Base-by-base conservation (phyloP, 805 yeast genomes). In the Suhomyces tanzawaensis region DNA sequence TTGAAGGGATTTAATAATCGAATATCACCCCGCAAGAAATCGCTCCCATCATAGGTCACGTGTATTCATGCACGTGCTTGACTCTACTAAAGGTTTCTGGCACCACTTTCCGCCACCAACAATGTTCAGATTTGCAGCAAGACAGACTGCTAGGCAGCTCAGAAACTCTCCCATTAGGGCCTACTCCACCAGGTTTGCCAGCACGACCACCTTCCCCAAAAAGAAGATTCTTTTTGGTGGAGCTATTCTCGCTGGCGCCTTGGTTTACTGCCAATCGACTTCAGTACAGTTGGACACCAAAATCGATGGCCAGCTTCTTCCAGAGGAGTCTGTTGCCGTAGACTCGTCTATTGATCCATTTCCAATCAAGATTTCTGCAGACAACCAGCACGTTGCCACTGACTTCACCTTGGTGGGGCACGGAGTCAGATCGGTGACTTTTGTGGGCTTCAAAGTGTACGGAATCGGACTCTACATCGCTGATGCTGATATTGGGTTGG, bases 401-500 rank as follows among this genome's bases (percentile, higher is more conserved):
- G 55, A 65, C 3, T 85, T 71, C 55, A 64, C 74, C 16, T 58
- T 90, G 22, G 51, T 93, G 3, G 98, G 96, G 0, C 73, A 77
- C 40, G 98, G 99, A 1, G 76, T 81, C 2, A 72, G 98, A 53
- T 66, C 84, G 0, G 96, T 91, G 14, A 85, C 97, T 0, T 85
- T 93, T 53, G 50, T 90, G 29, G 72, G 74, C 18, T 79, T 93
- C 67, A 87, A 81, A 50, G 96, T 93, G 1, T 91, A 91, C 56
- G 95, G 87, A 0, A 69, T 86, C 26, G 98, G 96, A 0, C 64
- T 93, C 6, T 91, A 91, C 56, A 68, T 86, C 28, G 82, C 88
- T 4, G 57, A 69, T 5, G 71, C 74, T 0, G 96, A 88, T 52
- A 51, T 70, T 12, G n/a, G 32, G 1, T 49, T 47, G 30, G 55